phyloP scores from a whole-genome alignment of 768 basidiomycete genomes.

The Leccinum uliginosum region DNA sequence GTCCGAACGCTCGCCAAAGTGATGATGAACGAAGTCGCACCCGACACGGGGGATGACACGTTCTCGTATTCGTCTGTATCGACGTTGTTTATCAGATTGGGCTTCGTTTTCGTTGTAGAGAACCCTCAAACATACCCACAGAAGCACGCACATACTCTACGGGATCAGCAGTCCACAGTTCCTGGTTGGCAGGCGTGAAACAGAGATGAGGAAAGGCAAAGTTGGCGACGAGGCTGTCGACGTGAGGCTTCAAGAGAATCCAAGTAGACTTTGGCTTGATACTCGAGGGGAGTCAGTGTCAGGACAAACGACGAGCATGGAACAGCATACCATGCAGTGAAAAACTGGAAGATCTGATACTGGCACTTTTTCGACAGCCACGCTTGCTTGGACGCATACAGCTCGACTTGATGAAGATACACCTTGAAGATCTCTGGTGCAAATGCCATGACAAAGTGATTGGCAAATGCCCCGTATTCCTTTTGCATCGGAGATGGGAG shows the following conservation, averaged over 20 bases:
- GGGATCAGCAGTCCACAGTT: constrained; percentile 78
- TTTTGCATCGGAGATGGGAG: constrained; percentile 68
- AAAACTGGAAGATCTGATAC: constrained; percentile 79
- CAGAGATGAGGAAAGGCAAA: constrained; percentile 87
- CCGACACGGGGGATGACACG: constrained; percentile 69
- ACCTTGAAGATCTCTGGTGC: constrained; percentile 85
- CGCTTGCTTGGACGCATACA: constrained; percentile 66
- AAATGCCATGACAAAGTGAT: constrained; percentile 72
- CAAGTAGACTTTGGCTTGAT: constrained; percentile 94
- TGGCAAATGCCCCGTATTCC: constrained; percentile 67
- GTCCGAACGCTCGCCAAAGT: constrained; percentile 75
- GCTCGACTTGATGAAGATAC: constrained; percentile 62
- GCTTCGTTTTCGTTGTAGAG: not conserved
- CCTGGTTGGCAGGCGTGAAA: constrained; percentile 63
- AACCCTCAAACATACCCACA: constrained; percentile 48
- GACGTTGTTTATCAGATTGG: not conserved
- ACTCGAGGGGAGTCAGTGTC: constrained; percentile 39
- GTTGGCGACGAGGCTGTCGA: constrained; percentile 67
- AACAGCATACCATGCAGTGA: constrained; percentile 73
- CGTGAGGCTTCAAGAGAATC: constrained; percentile 81
- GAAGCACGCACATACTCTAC: constrained; percentile 75
- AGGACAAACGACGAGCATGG: not conserved
- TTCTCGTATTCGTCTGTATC: constrained; percentile 77
- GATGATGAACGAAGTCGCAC: constrained; percentile 76
- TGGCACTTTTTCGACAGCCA: constrained; percentile 84